A percentile compares a stretch with the other conserved stretches of the same genome.
phyloP scores from a whole-genome alignment of 1,284 basidiomycete genomes.

The Rhizoctonia solani region DNA sequence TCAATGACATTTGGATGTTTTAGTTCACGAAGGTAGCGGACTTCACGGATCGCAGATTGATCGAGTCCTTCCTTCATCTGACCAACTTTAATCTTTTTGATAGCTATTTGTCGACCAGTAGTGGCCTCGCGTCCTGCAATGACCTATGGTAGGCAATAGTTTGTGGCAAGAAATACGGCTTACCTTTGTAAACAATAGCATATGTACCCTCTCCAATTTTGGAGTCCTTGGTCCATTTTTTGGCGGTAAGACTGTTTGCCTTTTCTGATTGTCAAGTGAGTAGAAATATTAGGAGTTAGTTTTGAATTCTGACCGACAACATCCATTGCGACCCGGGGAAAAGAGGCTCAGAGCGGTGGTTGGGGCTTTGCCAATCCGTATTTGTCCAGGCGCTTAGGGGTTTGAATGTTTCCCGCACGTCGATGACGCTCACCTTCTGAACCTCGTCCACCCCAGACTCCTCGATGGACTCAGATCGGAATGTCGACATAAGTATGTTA shows the following conservation, averaged over 20 bases:
- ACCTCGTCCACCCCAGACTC: neutral
- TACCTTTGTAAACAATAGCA: slow-evolving; percentile 94
- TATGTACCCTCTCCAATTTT: slow-evolving; percentile 69
- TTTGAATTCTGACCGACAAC: slow-evolving; percentile 13
- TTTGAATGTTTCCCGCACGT: slow-evolving; percentile 16
- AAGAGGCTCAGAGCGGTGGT: slow-evolving; percentile 11
- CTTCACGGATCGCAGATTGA: slow-evolving; percentile 98
- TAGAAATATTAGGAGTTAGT: neutral
- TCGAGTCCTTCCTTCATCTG: slow-evolving; percentile 98
- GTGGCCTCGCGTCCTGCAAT: slow-evolving; percentile 65
- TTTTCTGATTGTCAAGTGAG: slow-evolving; percentile 3
- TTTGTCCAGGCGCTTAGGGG: slow-evolving; percentile 25
- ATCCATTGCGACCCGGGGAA: slow-evolving; percentile 10
- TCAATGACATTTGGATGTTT: slow-evolving; percentile 95
- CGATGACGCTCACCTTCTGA: neutral
- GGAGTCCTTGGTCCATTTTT: slow-evolving; percentile 34
- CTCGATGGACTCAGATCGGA: neutral
- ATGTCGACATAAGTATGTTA: slow-evolving; percentile 1
- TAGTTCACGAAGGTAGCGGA: slow-evolving; percentile 94
- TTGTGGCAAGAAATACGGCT: slow-evolving; percentile 37
- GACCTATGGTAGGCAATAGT: neutral
- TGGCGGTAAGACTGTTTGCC: slow-evolving; percentile 27
- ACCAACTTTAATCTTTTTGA: slow-evolving; percentile 98
- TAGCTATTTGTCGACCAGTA: slow-evolving; percentile 81
- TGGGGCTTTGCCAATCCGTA: neutral